phyloP scores from a whole-genome alignment of 169 alveolate genomes.

The Eimeria acervulina region DNA sequence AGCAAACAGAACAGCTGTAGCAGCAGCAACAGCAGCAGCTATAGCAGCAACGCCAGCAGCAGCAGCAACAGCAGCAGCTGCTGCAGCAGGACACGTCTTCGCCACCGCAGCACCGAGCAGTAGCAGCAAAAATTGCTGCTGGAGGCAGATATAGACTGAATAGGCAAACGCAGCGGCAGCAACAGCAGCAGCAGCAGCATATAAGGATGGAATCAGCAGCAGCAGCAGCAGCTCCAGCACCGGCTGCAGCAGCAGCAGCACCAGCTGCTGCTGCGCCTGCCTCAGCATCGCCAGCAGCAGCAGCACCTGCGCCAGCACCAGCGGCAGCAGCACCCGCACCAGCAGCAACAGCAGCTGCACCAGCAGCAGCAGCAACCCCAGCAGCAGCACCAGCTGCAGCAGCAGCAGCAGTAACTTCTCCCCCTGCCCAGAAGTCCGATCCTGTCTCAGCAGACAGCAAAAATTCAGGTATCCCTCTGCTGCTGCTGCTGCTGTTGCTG shows the following conservation, averaged over 20 bases:
- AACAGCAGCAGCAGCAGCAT: no score
- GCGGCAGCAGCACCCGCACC: no score
- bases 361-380: not conserved
- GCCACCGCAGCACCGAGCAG: no score
- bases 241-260: not conserved
- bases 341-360: not conserved
- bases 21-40: conserved; percentile 36
- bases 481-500: not conserved
- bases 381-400: conserved; percentile 25
- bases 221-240: not conserved
- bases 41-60: conserved; percentile 32
- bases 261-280: not conserved
- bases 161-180: not conserved
- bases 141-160: not conserved
- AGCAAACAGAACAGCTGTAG: no score
- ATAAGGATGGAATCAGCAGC: not conserved
- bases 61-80: not conserved
- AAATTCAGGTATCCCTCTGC: not conserved
- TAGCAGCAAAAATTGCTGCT: not conserved
- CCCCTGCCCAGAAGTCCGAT: not conserved
- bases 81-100: no score
- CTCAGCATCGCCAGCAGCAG: no score
- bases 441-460: conserved; percentile 22
- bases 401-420: not conserved
- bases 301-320: no score